These are phyloP conservation scores for Aspergillus tanneri DNA, from an alignment of 2,329 filamentous ascomycete genomes.

Conservation along the genomic window DNA sequence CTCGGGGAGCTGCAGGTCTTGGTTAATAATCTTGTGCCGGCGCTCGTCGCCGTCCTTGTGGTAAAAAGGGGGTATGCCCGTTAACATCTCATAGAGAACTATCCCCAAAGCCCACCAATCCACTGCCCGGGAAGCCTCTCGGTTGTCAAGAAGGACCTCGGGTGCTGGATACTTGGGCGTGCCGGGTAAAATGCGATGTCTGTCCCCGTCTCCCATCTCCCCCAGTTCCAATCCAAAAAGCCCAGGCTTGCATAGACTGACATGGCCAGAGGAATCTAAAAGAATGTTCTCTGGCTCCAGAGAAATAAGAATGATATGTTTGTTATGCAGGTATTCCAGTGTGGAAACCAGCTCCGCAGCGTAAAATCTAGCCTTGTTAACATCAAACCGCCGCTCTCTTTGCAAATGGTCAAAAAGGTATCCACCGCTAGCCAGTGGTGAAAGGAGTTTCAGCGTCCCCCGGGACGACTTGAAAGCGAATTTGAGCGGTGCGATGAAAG, in stretches of 20 bases:
- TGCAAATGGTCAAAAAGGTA: slow-evolving; percentile 17
- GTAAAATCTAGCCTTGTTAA: slow-evolving; percentile 14
- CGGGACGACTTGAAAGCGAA: slow-evolving; percentile 13
- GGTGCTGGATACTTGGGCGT: slow-evolving; percentile 16
- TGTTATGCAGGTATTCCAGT: slow-evolving; percentile 20
- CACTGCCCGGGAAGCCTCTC: slow-evolving; percentile 6
- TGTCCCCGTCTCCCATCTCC: no score
- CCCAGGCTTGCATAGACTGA: slow-evolving; percentile 17
- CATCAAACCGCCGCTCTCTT: slow-evolving; percentile 11
- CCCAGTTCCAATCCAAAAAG: slow-evolving; percentile 12
- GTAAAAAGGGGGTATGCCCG: slow-evolving; percentile 4
- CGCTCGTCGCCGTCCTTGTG: slow-evolving; percentile 5
- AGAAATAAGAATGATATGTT: slow-evolving; percentile 13
- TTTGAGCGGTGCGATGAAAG: slow-evolving; percentile 15
- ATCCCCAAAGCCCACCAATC: slow-evolving; percentile 18
- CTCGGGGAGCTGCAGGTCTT: slow-evolving; percentile 4
- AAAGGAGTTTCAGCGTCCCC: slow-evolving; percentile 12
- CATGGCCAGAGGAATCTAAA: slow-evolving; percentile 18
- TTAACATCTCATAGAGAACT: slow-evolving; percentile 15
- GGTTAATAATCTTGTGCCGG: slow-evolving; percentile 1
- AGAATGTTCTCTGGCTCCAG: slow-evolving; percentile 16
- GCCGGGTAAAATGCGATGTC: slow-evolving; percentile 9
- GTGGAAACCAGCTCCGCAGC: slow-evolving; percentile 17
- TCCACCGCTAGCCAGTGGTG: slow-evolving; percentile 17
- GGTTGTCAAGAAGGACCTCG: slow-evolving; percentile 10